Percentiles rank a stretch among this genome's conserved stretches.
phyloP scores from a whole-genome alignment of 441 rosid genomes.

The California macrophylla region DNA sequence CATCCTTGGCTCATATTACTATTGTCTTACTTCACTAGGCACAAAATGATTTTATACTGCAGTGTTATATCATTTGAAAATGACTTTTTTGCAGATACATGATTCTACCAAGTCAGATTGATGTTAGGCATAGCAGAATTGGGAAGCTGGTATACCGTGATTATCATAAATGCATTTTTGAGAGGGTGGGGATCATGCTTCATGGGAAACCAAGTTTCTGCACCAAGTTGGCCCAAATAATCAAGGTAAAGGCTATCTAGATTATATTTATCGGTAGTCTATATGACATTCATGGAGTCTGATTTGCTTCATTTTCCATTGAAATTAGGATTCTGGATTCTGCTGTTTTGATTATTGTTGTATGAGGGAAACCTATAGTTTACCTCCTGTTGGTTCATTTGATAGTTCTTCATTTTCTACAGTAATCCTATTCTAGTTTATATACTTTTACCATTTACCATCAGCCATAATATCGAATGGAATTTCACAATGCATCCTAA shows the following conservation, averaged over 20 bases:
- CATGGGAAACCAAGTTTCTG: conserved; percentile 46
- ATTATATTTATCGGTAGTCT: background rate
- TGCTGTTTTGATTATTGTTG: background rate
- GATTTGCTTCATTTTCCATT: background rate
- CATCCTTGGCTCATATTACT: background rate
- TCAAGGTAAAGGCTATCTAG: conserved; percentile 32
- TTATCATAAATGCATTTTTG: conserved; percentile 26
- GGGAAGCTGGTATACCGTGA: conserved; percentile 18
- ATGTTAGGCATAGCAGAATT: conserved; percentile 11
- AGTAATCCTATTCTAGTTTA: background rate
- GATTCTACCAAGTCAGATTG: conserved; percentile 31
- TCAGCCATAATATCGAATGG: background rate
- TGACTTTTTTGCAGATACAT: conserved; percentile 34
- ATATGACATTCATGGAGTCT: background rate
- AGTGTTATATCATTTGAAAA: background rate
- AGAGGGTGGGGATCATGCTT: conserved; percentile 48
- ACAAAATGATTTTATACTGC: background rate
- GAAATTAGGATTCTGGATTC: background rate
- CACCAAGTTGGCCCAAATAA: conserved; percentile 36
- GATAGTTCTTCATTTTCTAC: background rate
- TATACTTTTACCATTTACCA: background rate
- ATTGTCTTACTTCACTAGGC: background rate
- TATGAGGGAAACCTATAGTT: background rate
- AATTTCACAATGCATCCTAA: background rate
- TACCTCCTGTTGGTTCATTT: background rate